Base-by-base conservation (phyloP, 2,329 filamentous ascomycete genomes). In the Cladophialophora bantiana region DNA sequence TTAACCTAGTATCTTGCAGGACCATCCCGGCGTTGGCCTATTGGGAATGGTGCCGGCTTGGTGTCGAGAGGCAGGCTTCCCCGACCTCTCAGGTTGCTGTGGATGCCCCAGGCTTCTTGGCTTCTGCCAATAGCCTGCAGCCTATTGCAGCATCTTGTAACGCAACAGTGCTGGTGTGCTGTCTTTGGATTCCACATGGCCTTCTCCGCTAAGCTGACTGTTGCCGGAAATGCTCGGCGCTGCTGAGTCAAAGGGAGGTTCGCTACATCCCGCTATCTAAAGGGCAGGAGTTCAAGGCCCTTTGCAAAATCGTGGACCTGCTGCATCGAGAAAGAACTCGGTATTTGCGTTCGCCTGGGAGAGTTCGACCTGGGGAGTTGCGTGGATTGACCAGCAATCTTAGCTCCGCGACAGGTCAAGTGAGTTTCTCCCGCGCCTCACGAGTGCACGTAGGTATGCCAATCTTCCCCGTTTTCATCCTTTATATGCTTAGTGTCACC, bases 71-170 rank as follows among this genome's bases (percentile, higher is more conserved):
- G 15, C n/a, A 18, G 48, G 45, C 59, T 61, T 61, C 59, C 59
- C 59, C 59, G 59, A 31, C 32, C 59, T 52, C 55, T 61, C 31
- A 55, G 52, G 18, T 50, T 50, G n/a, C 4, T 50, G 45, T 50
- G 45, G 45, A 26, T 50, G 45, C 18, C 18, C 45, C 20, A 48
- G 42, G 42, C n/a, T 6, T 45, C 42, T 15, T 7, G 42, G n/a
- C 42, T 45, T 26, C 26, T 26, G 26, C 26, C 26, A 26, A 26
- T 26, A 26, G 26, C 42, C 15, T 48, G 38, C 2, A 15, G 38
- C 12, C 38, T 15, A 12, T 50, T 26, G 45, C 7, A 26, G 18
- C 45, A 7, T 7, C 45, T 50, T 50, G 45, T 50, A 50, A 50
- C 18, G 18, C n/a, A 7, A 10, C 20, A 20, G 45, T 26, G 3